phyloP scores from a whole-genome alignment of 345 rosid genomes.

The Noccaea bulbosa region DNA sequence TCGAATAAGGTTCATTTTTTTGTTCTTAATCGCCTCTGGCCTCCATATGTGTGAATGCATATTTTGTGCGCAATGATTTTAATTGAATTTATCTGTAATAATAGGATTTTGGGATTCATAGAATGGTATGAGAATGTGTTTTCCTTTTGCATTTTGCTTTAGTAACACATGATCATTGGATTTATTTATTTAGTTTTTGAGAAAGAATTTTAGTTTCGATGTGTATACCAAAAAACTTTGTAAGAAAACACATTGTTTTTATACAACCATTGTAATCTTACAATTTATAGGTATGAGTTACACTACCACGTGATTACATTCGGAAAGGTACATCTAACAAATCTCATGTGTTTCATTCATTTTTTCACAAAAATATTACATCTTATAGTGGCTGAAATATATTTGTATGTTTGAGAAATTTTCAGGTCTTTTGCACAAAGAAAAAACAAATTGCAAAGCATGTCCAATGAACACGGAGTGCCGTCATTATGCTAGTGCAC shows the following conservation, averaged over 20 bases:
- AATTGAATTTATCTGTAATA: too few species aligned
- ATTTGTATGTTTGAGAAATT: conserved; percentile 9
- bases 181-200: too few species aligned
- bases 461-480: conserved; percentile 95
- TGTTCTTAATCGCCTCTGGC: too few species aligned
- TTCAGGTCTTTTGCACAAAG: conserved; percentile 89
- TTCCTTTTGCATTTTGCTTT: too few species aligned
- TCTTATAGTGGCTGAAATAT: neutral
- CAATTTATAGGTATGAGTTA: conserved; percentile 64
- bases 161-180: too few species aligned
- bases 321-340: conserved; percentile 51
- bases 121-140: too few species aligned
- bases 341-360: neutral
- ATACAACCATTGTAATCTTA: conserved; percentile 12
- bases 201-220: too few species aligned
- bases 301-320: too few species aligned
- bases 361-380: neutral
- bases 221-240: conserved; percentile 75
- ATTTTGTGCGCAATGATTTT: too few species aligned
- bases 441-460: conserved; percentile 79
- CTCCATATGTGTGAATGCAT: too few species aligned
- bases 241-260: conserved; percentile 37
- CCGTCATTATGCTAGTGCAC: conserved; percentile 90
- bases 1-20: too few species aligned
- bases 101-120: too few species aligned